Base-by-base conservation (phyloP, 345 rosid genomes). In the Citrus mangshanensis region DNA sequence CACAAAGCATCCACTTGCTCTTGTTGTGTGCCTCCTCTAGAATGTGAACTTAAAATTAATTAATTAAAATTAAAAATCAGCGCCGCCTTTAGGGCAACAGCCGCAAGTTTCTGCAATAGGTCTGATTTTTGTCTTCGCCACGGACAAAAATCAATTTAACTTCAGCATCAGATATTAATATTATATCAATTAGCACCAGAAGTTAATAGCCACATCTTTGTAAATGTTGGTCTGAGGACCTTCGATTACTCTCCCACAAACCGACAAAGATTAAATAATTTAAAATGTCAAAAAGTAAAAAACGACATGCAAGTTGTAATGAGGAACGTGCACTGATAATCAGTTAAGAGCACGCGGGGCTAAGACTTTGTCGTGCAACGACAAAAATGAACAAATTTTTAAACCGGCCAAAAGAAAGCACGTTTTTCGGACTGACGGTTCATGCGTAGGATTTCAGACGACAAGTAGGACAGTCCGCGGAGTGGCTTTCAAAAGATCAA, bases 51-150 rank as follows among this genome's bases (percentile, higher is more conserved):
- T 3, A 12, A 46, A 12, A 12, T 12, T 46, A 46, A 42, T 42
- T 12, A 42, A 42, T 46, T 4, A n/a, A 9, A 46, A 32, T 21
- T 21, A 38, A 68, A 37, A 24, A 18, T 34, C 49, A 9, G 75
- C 75, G 75, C 76, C 76, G 76, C 75, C 64, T 4, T 59, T n/a
- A 59, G 28, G 63, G 5, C 63, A 59, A 10, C 24, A 3, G 24
- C 30, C 51, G 51, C 51, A 46, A 0, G 10, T 3, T 9, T 22
- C 24, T 59, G 63, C 27, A 9, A 9, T 2, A 0, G 16, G 30
- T n/a, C 63, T 9, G 10, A 59, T 24, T 59, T 59, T 59, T 59
- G 63, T 59, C 63, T 59, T 59, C 63, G 0, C 27, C 16, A 28
- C 9, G 4, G 10, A 9, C 63, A 59, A 59, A n/a, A 59, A 59